phyloP scores from a whole-genome alignment of 305 asterid genomes.

The Solanum hybrid region DNA sequence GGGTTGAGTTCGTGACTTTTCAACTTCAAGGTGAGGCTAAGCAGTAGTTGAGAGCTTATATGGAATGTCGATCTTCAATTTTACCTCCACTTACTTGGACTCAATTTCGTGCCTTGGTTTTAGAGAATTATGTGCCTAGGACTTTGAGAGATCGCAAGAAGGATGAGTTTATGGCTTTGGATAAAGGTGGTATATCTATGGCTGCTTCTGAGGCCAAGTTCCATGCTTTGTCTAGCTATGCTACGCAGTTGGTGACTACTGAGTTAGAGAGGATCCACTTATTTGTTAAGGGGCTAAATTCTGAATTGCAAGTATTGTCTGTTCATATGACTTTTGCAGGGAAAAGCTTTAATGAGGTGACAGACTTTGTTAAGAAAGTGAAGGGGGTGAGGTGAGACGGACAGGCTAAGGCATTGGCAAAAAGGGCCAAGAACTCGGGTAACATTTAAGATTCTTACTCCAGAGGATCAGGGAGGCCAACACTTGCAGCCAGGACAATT shows the following conservation, averaged over 20 bases:
- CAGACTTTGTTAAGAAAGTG: background rate
- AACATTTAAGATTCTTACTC: background rate
- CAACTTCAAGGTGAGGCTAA: background rate
- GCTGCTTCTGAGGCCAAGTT: background rate
- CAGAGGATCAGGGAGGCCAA: background rate
- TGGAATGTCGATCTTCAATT: background rate
- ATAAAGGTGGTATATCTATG: background rate
- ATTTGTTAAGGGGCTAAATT: background rate
- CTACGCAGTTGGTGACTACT: background rate
- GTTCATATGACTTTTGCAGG: background rate
- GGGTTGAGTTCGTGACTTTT: background rate
- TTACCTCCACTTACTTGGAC: background rate
- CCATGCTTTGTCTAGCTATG: background rate
- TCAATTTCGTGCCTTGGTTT: background rate
- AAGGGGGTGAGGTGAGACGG: background rate
- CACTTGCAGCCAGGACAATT: background rate
- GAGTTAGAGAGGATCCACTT: background rate
- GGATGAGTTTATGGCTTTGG: background rate
- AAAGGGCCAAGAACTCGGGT: background rate
- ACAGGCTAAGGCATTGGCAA: background rate
- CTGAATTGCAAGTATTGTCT: background rate
- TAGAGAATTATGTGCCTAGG: background rate
- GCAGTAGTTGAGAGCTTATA: background rate
- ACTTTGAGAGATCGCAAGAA: background rate
- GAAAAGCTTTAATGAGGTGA: background rate